Conservation (phyloP, 768 basidiomycete genomes). For the Suillus bovinus region DNA sequence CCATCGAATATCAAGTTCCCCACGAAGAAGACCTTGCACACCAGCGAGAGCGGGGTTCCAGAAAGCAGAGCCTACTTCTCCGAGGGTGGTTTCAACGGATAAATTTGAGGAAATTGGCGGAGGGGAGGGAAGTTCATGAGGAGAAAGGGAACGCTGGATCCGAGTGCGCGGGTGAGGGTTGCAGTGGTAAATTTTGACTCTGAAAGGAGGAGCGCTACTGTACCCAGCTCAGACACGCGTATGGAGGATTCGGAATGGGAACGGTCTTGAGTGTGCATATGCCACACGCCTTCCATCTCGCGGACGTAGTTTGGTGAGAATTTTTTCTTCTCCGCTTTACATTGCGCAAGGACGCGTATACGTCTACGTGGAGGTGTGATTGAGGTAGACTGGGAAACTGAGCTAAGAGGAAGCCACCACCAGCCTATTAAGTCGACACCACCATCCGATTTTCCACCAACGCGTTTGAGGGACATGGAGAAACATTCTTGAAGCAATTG, state of each 20-base stretch:
- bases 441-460: constrained; percentile 69
- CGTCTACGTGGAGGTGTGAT: constrained; percentile 41
- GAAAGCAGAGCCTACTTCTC: constrained; percentile 49
- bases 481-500: too few species aligned
- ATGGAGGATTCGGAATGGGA: background rate
- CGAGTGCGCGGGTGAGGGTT: constrained; percentile 66
- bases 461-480: too few species aligned
- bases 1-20: constrained; percentile 67
- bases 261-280: constrained; percentile 26
- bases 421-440: constrained; percentile 88
- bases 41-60: constrained; percentile 72
- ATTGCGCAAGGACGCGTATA: constrained; percentile 80
- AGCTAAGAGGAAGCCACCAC: constrained; percentile 77
- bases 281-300: constrained; percentile 85
- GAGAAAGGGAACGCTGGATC: constrained; percentile 76
- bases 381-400: constrained; percentile 7
- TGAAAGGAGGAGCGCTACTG: constrained; percentile 62
- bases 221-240: constrained; percentile 10
- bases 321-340: constrained; percentile 88
- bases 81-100: constrained; percentile 8
- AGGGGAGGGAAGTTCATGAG: constrained; percentile 69
- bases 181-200: constrained; percentile 79
- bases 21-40: constrained; percentile 53
- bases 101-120: constrained; percentile 13
- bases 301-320: constrained; percentile 77